Evolutionary conservation across 305 asterid genomes (phyloP).

Genomic region (Solanum aculeatissimum): DNA sequence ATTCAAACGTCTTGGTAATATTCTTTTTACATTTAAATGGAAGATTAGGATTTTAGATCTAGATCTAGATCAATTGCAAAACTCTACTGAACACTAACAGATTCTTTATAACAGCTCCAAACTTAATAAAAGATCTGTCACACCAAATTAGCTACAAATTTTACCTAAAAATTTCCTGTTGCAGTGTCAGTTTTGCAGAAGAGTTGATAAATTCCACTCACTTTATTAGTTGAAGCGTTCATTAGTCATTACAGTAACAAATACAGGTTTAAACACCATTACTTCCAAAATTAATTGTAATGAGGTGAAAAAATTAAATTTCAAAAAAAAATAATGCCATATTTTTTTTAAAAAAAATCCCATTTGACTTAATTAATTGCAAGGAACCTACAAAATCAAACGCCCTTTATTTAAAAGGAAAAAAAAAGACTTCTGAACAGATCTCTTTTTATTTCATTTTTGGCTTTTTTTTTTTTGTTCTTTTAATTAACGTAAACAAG

Average conservation of each 20-base stretch:
- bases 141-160: constrained; percentile 9
- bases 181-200: constrained; percentile 12
- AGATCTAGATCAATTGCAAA: constrained; percentile 29
- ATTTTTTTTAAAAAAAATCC: background rate
- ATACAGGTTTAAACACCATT: background rate
- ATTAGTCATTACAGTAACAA: constrained; percentile 5
- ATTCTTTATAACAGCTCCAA: constrained; percentile 18
- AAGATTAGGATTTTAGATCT: constrained; percentile 28
- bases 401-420: background rate
- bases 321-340: background rate
- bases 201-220: constrained; percentile 4
- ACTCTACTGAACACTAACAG: background rate
- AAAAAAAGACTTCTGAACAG: background rate
- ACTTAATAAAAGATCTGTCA: constrained; percentile 30
- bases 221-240: constrained; percentile 8
- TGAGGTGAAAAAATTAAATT: background rate
- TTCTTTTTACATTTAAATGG: background rate
- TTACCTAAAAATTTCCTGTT: constrained; percentile 5
- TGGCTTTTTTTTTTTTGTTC: background rate
- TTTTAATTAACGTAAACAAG: constrained; percentile 4
- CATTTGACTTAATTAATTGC: constrained; percentile 4
- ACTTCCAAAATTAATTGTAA: background rate
- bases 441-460: background rate
- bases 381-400: background rate
- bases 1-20: background rate